Evolutionary conservation across 768 basidiomycete species (phyloP).

Genomic region (Lanmaoa rubissima): DNA sequence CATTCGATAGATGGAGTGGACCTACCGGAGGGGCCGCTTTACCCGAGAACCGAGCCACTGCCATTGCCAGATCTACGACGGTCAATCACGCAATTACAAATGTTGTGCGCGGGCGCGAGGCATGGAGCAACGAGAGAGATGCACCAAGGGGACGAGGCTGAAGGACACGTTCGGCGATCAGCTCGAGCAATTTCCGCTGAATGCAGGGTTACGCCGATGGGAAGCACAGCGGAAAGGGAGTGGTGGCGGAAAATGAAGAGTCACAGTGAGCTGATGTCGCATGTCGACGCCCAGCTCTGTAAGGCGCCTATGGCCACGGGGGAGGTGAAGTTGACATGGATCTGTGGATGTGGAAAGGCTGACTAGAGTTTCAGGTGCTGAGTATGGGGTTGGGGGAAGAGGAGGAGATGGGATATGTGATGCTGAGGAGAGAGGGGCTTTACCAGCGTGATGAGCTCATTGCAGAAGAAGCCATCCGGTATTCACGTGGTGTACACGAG

Average conservation of each 20-base stretch:
- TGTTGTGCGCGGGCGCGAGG: constrained; percentile 39
- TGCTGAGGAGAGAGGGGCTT: constrained; percentile 31
- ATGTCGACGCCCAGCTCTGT: constrained; percentile 50
- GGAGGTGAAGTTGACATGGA: constrained; percentile 37
- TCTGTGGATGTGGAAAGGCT: neutral
- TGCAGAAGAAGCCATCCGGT: constrained; percentile 42
- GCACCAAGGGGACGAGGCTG: constrained; percentile 31
- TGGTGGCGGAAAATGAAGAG: constrained; percentile 29
- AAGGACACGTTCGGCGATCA: constrained; percentile 30
- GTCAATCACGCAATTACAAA: constrained; percentile 62
- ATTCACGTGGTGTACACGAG: constrained; percentile 45
- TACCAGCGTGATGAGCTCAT: constrained; percentile 50
- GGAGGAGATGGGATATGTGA: constrained; percentile 55
- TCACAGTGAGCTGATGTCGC: constrained; percentile 50
- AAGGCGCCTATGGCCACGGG: constrained; percentile 33
- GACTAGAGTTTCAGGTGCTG: constrained; percentile 15
- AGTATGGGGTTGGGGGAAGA: constrained; percentile 37
- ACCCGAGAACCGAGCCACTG: constrained; percentile 31
- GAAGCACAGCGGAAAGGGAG: constrained; percentile 16
- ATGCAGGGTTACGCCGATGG: constrained; percentile 22
- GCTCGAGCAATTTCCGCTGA: constrained; percentile 33
- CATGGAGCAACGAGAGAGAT: constrained; percentile 32
- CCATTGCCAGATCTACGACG: constrained; percentile 58
- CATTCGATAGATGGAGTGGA: constrained; percentile 22
- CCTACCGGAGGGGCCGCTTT: constrained; percentile 36